Evolutionary conservation across 164 flowering plant species (phyloP).

Genomic region (Dillenia suffruticosa): DNA sequence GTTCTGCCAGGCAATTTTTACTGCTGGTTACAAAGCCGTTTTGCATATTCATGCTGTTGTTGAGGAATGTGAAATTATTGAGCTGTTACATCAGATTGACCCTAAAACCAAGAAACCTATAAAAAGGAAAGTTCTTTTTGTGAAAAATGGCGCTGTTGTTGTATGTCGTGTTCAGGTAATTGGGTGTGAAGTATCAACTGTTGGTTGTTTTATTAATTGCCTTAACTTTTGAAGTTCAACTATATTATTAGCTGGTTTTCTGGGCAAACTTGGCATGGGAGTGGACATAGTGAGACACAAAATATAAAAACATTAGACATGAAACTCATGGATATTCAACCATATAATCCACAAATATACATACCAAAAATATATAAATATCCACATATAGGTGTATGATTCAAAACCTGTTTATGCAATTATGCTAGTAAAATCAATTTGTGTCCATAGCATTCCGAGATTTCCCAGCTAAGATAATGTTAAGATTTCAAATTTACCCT

Average conservation of each 20-base stretch:
- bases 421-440: no score
- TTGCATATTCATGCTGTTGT: conserved; percentile 91
- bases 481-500: no score
- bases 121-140: conserved; percentile 88
- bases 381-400: no score
- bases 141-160: conserved; percentile 86
- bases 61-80: conserved; percentile 96
- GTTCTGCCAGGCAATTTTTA: conserved; percentile 76
- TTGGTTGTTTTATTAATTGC: not conserved
- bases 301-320: no score
- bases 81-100: conserved; percentile 82
- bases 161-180: conserved; percentile 85
- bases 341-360: no score
- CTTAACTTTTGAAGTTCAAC: not conserved
- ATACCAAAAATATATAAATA: no score
- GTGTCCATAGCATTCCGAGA: no score
- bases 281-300: no score
- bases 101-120: conserved; percentile 85
- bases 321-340: no score
- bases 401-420: no score
- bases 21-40: conserved; percentile 98
- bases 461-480: no score
- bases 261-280: no score
- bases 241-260: not conserved
- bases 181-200: not conserved